Evolutionary conservation across 495 filamentous ascomycete species (phyloP).

Genomic region (Wilcoxina mikolae): DNA sequence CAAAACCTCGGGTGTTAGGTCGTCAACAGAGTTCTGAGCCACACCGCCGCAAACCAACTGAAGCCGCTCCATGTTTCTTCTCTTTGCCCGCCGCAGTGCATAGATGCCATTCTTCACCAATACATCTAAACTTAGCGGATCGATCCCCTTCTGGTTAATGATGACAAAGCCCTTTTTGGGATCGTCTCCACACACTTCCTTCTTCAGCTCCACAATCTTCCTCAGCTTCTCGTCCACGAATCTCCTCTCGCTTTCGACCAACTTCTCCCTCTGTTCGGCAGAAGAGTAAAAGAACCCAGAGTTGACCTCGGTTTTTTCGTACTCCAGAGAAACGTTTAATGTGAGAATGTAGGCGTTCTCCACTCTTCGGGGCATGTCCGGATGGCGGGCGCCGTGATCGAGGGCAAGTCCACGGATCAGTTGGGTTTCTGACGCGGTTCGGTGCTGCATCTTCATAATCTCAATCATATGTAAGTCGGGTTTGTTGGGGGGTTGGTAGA

Average conservation of each 20-base stretch:
- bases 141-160: constrained; percentile 99
- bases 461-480: constrained; percentile 98
- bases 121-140: constrained; percentile 86
- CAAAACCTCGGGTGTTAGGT: constrained; percentile 72
- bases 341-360: constrained; percentile 92
- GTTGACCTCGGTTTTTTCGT: constrained; percentile 99
- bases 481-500: constrained; percentile 77
- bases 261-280: constrained; percentile 88
- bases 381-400: constrained; percentile 91
- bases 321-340: constrained; percentile 92
- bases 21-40: constrained; percentile 91
- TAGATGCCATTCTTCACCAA: constrained; percentile 95
- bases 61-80: constrained; percentile 95
- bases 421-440: constrained; percentile 86
- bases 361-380: constrained; percentile 93
- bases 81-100: constrained; percentile 83
- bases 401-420: constrained; percentile 84
- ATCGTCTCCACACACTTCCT: constrained; percentile 89
- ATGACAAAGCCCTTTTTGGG: constrained; percentile 92
- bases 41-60: constrained; percentile 85
- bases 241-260: constrained; percentile 89
- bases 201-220: constrained; percentile 97
- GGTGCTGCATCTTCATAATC: constrained; percentile 99
- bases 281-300: constrained; percentile 97
- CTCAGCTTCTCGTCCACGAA: constrained; percentile 94